phyloP scores from a whole-genome alignment of 805 yeast genomes.

The Kazachstania africana region DNA sequence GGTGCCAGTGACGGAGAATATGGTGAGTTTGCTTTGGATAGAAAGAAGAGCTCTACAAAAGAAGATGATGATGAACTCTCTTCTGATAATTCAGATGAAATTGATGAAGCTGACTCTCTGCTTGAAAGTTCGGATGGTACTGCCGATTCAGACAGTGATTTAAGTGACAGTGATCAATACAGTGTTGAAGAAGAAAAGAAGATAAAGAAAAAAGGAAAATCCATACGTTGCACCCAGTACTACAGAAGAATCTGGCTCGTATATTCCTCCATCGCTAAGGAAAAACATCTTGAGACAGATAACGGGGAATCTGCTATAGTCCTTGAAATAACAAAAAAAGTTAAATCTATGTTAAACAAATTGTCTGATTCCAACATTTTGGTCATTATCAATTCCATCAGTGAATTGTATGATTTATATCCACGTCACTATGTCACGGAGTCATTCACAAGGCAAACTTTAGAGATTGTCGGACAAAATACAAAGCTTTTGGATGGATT shows the following conservation, averaged over 20 bases:
- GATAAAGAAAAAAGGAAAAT: slow-evolving; percentile 40
- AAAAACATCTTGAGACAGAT: slow-evolving; percentile 30
- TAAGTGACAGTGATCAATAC: slow-evolving; percentile 16
- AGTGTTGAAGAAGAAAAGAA: slow-evolving; percentile 13
- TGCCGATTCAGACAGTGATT: slow-evolving; percentile 12
- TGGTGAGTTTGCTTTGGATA: slow-evolving; percentile 21
- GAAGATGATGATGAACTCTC: slow-evolving; percentile 31
- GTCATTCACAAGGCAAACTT: slow-evolving; percentile 46
- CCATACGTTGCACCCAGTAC: slow-evolving; percentile 58
- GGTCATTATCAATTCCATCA: slow-evolving; percentile 58
- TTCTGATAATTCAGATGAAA: slow-evolving; percentile 31
- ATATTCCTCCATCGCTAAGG: slow-evolving; percentile 83
- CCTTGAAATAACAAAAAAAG: slow-evolving; percentile 40
- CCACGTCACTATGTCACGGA: slow-evolving; percentile 77
- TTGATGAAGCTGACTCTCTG: slow-evolving; percentile 26
- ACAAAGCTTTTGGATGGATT: slow-evolving; percentile 67
- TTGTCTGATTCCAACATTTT: slow-evolving; percentile 79
- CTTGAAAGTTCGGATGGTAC: slow-evolving; percentile 22
- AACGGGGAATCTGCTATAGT: slow-evolving; percentile 36
- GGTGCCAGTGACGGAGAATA: slow-evolving; percentile 24
- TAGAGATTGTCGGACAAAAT: slow-evolving; percentile 53
- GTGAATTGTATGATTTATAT: slow-evolving; percentile 46
- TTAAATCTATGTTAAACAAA: slow-evolving; percentile 78
- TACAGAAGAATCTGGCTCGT: slow-evolving; percentile 34
- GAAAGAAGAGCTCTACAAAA: slow-evolving; percentile 16